Conservation (phyloP, 2,329 filamentous ascomycete genomes). For the Fusarium sp. region DNA sequence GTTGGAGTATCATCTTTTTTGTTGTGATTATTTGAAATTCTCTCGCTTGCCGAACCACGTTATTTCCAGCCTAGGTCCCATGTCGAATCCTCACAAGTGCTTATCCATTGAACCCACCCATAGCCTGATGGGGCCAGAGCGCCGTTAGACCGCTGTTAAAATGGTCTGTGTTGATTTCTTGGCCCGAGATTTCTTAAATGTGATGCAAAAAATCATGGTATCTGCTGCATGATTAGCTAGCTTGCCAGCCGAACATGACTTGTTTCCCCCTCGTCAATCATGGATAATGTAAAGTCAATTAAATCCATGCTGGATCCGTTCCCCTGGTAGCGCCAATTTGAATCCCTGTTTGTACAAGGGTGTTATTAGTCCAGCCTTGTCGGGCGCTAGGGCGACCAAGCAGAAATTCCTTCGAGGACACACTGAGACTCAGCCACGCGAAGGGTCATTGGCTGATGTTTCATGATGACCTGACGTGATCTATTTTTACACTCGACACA, state of each 20-base stretch:
- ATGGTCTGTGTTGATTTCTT: constrained; percentile 1
- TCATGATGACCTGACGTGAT: constrained; percentile 26
- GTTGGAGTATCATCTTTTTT: background rate
- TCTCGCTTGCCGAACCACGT: background rate
- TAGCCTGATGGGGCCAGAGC: constrained; percentile 26
- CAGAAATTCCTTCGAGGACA: constrained; percentile 11
- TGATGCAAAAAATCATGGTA: background rate
- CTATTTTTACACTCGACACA: constrained; percentile 35
- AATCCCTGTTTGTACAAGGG: constrained; percentile 21
- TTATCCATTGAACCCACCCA: constrained; percentile 7
- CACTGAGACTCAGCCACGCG: constrained; percentile 27
- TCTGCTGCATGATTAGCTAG: background rate
- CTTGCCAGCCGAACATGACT: background rate
- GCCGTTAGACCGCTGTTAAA: constrained; percentile 10
- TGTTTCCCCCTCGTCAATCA: background rate
- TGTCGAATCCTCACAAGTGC: constrained; percentile 20
- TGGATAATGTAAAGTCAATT: constrained; percentile 13
- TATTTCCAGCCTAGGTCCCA: background rate
- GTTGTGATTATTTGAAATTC: background rate
- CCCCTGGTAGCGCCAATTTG: constrained; percentile 30
- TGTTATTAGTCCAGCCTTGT: constrained; percentile 31
- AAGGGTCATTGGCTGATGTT: constrained; percentile 27
- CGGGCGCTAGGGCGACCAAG: constrained; percentile 30
- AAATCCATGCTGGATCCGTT: constrained; percentile 15
- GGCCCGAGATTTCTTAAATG: background rate